Base-by-base conservation (phyloP, 257 asterid genomes). In the Striga asiatica region DNA sequence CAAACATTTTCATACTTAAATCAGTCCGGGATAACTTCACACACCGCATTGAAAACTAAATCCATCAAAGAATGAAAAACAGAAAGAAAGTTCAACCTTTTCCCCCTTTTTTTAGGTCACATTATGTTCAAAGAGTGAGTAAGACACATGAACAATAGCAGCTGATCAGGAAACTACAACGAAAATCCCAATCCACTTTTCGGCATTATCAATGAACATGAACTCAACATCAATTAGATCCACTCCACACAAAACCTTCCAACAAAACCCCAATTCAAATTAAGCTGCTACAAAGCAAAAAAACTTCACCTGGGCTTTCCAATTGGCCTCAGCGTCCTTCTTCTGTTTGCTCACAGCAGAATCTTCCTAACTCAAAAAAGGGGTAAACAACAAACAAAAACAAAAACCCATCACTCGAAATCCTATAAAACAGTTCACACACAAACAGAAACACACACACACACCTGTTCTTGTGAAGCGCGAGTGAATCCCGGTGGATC, bases 401-500 rank as follows among this genome's bases (percentile, higher is more conserved):
- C 52, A 16, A 43, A 9, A 41, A 43, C 8, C 31, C 57, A 43
- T 16, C 24, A 60, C 61, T 31, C 7, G 31, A 31, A 60, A 59
- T 5, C 41, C 38, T 20, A 19, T 3, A 20, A 13, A 17, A 49
- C n/a, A 13, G 4, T n/a, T n/a, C 10, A n/a, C n/a, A n/a, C n/a
- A n/a, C n/a, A n/a, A n/a, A n/a, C n/a, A n/a, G n/a, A n/a, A n/a
- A n/a, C n/a, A n/a, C n/a, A n/a, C n/a, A 25, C 34, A 4, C 43
- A 20, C 17, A 83, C 98, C 92, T 86, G 98, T 60, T 89, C 95
- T 24, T 78, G 83, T n/a, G 95, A 70, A 1, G 92, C 78, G 29
- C 96, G 89, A 63, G 75, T 62, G 71, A 86, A 89, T 16, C 96
- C 96, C 67, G 75, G 96, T 7, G 95, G 98, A 62, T 89, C 96